Base-by-base conservation (phyloP, 306 rosid genomes). In the Cicer arietinum region DNA sequence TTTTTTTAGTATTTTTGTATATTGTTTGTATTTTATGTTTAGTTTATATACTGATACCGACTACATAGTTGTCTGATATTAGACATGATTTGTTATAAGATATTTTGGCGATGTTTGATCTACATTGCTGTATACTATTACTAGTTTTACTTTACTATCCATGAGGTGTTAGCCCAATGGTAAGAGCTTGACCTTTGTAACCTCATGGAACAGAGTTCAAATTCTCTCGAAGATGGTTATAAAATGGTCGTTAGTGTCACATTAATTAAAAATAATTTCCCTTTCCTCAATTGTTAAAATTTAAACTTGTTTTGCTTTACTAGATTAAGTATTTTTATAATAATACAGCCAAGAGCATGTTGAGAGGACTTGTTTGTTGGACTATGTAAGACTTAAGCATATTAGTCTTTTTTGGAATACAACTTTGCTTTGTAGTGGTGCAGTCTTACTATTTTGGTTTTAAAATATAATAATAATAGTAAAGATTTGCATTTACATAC, bases 361-460 rank as follows among this genome's bases (percentile, higher is more conserved):
- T 20, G n/a, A 39, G 22, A 44, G 22, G 64, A 22, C 43, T 73
- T 37, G 14, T 62, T 54, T 35, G 7, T 43, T 45, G 62, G 68
- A 59, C 62, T 48, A 16, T 16, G 40, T 16, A 59, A 22, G 45
- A 18, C 37, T 71, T 64, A 59, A 62, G 4, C 35, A 25, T 25
- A 25, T 3, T 25, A 22, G 35, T 60, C 48, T 48, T 76, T 74
- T 59, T 70, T 51, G 65, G 45, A 4, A 43, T 54, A 44, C 76
- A 57, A 52, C 63, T 43, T 48, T 50, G 39, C 54, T 46, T 75
- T 74, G 43, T 48, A n/a, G 30, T 39, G 9, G 16, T 66, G 41
- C 37, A 11, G n/a, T 35, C 53, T 45, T 10, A 50, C 45, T 58
- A 30, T 77, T 37, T 65, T 58, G 58, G 53, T 67, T 73, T 75